Base-by-base conservation (phyloP, 306 rosid species). In the Myrica gale region DNA sequence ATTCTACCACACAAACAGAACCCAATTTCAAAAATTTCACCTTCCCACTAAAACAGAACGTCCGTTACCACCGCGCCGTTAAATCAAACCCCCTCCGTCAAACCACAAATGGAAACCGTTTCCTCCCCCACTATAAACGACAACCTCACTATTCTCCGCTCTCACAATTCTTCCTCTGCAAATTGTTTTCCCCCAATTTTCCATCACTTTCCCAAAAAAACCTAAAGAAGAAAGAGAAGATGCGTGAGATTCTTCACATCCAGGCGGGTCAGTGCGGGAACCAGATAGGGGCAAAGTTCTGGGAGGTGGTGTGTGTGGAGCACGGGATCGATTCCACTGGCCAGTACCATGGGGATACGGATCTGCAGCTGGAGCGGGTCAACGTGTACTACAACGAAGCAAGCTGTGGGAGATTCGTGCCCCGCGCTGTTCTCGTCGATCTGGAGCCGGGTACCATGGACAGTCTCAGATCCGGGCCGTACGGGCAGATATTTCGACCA, bases 401-500 rank as follows among this genome's bases (percentile, higher is more conserved):
- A 2, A 88, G 91, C 55, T 88, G 89, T 42, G 91, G 87, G 0
- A n/a, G 91, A 6, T 87, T 80, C 42, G 91, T 82, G 0, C 89
- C 91, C 0, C 47, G 89, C 50, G 85, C 85, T 4, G 84, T 87
- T 16, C 81, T 87, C 2, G 76, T 87, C 87, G 91, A 87, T 84
- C 89, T 85, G 67, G 87, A 87, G 84, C 91, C 89, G 0, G 87
- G 91, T 1, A 87, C 91, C 47, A 87, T 87, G 91, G 91, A 87
- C 71, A 87, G 91, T 26, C 75, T 87, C 72, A 84, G 88, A 82
- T 87, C 90, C 62, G 85, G 88, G 7, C 85, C 82, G 0, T 84
- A 80, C 65, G 85, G 84, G 0, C 84, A 84, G 79, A 87, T 87
- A 48, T 87, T 84, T 76, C 82, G 88, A 51, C 90, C 87, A 0